Conservation (phyloP, 2,329 filamentous ascomycete genomes). For the Colletotrichum truncatum region DNA sequence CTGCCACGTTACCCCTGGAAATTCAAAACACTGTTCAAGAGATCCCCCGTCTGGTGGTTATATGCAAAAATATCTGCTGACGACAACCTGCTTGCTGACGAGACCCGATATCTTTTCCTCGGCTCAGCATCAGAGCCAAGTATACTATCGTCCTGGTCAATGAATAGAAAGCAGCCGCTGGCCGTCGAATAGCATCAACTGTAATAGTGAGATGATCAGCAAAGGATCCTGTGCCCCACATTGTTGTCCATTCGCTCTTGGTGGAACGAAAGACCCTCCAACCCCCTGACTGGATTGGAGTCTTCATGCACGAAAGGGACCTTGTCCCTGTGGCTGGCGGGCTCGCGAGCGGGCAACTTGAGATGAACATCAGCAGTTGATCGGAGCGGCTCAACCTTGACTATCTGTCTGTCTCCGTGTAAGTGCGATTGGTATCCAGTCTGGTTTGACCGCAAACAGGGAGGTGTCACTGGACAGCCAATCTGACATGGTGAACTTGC, state of each 20-base stretch:
- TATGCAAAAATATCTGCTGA: too few relatives aligned
- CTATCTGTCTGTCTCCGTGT: too few relatives aligned
- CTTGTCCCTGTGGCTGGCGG: background rate
- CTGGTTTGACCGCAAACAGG: background rate
- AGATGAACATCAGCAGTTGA: background rate
- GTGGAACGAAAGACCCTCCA: background rate
- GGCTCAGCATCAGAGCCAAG: too few relatives aligned
- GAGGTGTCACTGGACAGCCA: background rate
- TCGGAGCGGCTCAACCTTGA: too few relatives aligned
- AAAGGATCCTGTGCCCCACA: background rate
- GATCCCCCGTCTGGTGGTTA: too few relatives aligned
- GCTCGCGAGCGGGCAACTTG: background rate
- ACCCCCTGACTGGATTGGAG: background rate
- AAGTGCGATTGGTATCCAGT: background rate
- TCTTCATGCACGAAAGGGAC: background rate
- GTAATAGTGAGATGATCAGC: background rate
- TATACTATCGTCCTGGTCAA: background rate
- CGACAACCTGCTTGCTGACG: too few relatives aligned
- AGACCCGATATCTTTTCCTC: too few relatives aligned
- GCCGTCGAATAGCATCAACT: background rate
- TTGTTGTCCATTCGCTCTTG: background rate
- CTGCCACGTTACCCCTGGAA: too few relatives aligned
- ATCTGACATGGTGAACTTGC: background rate
- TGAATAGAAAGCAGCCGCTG: background rate
- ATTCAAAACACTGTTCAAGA: too few relatives aligned